Conservation (phyloP, 768 basidiomycete genomes). For the Psilocybe subaeruginosa region DNA sequence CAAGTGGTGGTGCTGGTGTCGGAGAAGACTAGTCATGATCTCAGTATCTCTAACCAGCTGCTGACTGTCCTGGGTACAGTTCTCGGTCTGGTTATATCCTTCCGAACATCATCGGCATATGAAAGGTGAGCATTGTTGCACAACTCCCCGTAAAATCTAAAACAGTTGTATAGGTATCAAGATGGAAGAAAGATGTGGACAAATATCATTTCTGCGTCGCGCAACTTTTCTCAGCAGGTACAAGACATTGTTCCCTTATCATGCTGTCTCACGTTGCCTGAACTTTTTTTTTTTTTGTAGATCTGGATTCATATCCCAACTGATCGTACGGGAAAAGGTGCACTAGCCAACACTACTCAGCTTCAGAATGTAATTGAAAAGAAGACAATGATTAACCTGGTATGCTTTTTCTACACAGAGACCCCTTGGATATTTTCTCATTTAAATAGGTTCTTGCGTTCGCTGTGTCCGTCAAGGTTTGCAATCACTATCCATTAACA, state of each 20-base stretch:
- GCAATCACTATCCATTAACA: background rate
- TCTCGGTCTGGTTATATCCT: conserved; percentile 72
- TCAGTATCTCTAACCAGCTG: conserved; percentile 53
- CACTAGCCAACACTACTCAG: conserved; percentile 24
- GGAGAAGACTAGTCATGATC: conserved; percentile 44
- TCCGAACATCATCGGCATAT: conserved; percentile 74
- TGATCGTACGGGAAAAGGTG: conserved; percentile 39
- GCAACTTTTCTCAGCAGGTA: conserved; percentile 64
- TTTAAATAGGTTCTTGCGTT: conserved; percentile 61
- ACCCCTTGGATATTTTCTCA: background rate
- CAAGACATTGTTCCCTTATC: background rate
- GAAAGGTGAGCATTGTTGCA: conserved; percentile 44
- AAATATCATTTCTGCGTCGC: conserved; percentile 55
- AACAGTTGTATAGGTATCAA: conserved; percentile 49
- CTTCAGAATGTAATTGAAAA: conserved; percentile 69
- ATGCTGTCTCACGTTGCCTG: background rate
- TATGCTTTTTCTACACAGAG: conserved; percentile 18
- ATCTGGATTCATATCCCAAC: conserved; percentile 63
- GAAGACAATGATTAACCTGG: conserved; percentile 74
- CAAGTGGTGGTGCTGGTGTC: conserved; percentile 65
- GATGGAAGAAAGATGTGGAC: conserved; percentile 78
- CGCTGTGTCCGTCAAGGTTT: conserved; percentile 67
- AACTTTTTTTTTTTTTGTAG: conserved; percentile 25
- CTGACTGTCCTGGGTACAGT: conserved; percentile 80
- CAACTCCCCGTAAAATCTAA: background rate